A percentile compares a stretch with the other conserved stretches of the same genome.
Conservation (phyloP, 768 basidiomycete genomes). For the Tricholoma flavovirens region DNA sequence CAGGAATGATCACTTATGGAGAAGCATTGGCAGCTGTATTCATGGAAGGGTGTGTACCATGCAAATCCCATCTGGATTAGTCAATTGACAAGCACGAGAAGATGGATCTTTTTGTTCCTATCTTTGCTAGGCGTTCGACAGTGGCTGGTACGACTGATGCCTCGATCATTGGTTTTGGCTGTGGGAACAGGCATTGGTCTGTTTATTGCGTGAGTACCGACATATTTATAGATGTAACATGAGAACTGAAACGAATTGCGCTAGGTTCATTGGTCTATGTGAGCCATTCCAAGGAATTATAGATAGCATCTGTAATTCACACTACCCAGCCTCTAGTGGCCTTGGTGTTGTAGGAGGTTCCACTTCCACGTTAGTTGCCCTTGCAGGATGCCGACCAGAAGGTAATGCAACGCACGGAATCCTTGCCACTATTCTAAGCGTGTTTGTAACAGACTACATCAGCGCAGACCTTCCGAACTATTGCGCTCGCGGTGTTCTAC, state of each 20-base stretch:
- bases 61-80: background rate
- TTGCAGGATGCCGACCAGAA: constrained; percentile 68
- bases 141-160: constrained; percentile 86
- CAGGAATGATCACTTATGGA: constrained; percentile 63
- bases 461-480: constrained; percentile 43
- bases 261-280: constrained; percentile 76
- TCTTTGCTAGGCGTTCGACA: constrained; percentile 81
- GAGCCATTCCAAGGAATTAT: constrained; percentile 12
- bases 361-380: constrained; percentile 62
- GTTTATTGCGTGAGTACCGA: constrained; percentile 66
- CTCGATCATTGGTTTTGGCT: constrained; percentile 77
- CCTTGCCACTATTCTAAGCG: background rate
- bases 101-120: constrained; percentile 77
- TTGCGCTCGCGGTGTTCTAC: constrained; percentile 60
- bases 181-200: constrained; percentile 85
- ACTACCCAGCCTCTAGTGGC: constrained; percentile 50
- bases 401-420: constrained; percentile 20
- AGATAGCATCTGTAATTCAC: background rate
- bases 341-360: constrained; percentile 74
- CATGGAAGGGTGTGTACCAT: constrained; percentile 64
- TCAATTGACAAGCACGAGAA: constrained; percentile 17
- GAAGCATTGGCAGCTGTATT: constrained; percentile 87
- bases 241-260: constrained; percentile 8
- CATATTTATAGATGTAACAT: background rate
- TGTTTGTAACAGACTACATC: constrained; percentile 33